Evolutionary conservation across 1,284 basidiomycete genomes (phyloP).

Genomic region (Uromyces viciae-fabae): DNA sequence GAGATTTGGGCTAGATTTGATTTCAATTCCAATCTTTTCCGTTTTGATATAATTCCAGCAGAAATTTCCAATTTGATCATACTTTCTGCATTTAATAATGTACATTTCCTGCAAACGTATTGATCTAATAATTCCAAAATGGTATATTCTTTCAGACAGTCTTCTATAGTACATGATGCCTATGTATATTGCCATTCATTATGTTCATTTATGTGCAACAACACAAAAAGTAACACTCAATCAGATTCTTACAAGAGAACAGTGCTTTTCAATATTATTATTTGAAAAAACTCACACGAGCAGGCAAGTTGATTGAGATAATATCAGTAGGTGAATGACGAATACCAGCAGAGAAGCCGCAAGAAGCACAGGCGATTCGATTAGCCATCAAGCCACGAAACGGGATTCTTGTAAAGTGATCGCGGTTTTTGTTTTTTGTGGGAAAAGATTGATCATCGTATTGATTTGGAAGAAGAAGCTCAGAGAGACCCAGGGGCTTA

Average conservation of each 20-base stretch:
- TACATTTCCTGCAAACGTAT: slow-evolving; percentile 76
- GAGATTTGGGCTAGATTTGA: neutral
- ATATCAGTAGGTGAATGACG: slow-evolving; percentile 80
- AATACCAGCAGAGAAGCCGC: slow-evolving; percentile 81
- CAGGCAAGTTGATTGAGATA: slow-evolving; percentile 71
- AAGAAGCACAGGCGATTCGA: slow-evolving; percentile 70
- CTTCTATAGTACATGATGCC: slow-evolving; percentile 65
- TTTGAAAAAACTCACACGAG: slow-evolving; percentile 50
- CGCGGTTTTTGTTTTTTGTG: slow-evolving; percentile 2
- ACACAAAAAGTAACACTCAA: neutral
- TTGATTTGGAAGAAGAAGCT: slow-evolving; percentile 51
- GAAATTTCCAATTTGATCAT: slow-evolving; percentile 70
- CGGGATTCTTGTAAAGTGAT: slow-evolving; percentile 47
- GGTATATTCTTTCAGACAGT: slow-evolving; percentile 76
- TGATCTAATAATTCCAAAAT: slow-evolving; percentile 73
- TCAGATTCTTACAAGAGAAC: neutral
- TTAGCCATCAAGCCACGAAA: slow-evolving; percentile 80
- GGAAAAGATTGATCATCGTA: neutral
- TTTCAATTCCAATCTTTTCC: neutral
- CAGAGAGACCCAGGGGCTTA: slow-evolving; percentile 60
- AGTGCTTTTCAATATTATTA: neutral
- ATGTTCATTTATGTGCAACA: neutral
- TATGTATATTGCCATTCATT: too few relatives aligned
- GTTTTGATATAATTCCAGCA: neutral
- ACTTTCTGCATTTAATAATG: slow-evolving; percentile 66